These are phyloP conservation scores for Xeromyces bisporus DNA, from an alignment of 495 filamentous ascomycete species.

Conservation along the genomic window DNA sequence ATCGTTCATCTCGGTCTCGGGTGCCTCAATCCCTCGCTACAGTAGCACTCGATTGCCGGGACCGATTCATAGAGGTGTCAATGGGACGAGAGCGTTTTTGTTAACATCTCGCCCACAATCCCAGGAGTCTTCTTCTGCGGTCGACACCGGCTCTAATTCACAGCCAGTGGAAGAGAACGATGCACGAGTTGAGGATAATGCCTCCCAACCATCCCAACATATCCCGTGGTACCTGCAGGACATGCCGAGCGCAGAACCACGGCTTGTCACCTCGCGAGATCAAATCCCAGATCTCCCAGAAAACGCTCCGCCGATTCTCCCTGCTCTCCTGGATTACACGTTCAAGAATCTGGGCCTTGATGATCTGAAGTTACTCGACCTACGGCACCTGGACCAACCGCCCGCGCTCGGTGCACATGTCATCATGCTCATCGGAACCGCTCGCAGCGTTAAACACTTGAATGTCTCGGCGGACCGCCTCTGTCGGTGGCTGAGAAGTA, in stretches of 20 bases:
- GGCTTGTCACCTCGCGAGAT: conserved; percentile 40
- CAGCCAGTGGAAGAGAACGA: conserved; percentile 4
- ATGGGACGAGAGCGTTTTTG: conserved; percentile 13
- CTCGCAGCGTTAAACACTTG: conserved; percentile 81
- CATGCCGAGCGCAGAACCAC: conserved; percentile 23
- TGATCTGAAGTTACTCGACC: conserved; percentile 56
- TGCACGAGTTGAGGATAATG: conserved; percentile 1
- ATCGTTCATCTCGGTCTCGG: conserved; percentile 10
- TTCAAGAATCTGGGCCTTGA: conserved; percentile 74
- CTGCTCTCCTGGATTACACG: conserved; percentile 55
- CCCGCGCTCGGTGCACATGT: conserved; percentile 74
- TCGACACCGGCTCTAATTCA: conserved; percentile 5
- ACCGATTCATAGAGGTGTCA: conserved; percentile 5
- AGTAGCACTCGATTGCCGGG: conserved; percentile 4
- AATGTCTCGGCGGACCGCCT: conserved; percentile 82
- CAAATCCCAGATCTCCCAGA: conserved; percentile 61
- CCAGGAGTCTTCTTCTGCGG: conserved; percentile 7
- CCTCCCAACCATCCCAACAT: conserved; percentile 6
- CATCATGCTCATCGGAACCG: conserved; percentile 86
- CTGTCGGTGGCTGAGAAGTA: conserved; percentile 66
- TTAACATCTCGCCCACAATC: conserved; percentile 8
- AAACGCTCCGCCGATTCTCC: conserved; percentile 53
- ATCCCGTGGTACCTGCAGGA: conserved; percentile 83
- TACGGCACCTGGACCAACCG: conserved; percentile 69
- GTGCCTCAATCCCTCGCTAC: conserved; percentile 9